Percentiles rank a stretch among this genome's conserved stretches.
Conservation (phyloP, 1,284 basidiomycete species). For the Polyporus tsugae region DNA sequence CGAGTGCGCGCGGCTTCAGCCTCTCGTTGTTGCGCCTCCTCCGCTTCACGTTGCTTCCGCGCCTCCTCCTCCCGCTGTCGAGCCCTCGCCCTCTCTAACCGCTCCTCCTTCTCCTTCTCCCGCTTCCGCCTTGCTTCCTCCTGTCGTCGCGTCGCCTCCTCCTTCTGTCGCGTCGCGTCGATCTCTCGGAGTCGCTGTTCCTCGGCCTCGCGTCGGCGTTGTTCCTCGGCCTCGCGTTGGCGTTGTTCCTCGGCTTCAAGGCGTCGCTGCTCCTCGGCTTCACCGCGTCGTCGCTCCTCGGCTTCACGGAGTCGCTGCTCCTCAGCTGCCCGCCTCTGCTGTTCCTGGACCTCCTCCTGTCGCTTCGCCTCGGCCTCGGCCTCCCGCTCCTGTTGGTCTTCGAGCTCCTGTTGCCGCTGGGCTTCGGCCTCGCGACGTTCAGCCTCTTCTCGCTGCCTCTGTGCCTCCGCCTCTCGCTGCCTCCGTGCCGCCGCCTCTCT, state of each 20-base stretch:
- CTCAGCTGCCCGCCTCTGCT: constrained; percentile 25
- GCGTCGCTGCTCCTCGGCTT: constrained; percentile 21
- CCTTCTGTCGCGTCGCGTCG: constrained; percentile 15
- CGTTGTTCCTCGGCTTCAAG: constrained; percentile 18
- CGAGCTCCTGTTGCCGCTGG: constrained; percentile 12
- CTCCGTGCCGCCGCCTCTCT: constrained; percentile 5
- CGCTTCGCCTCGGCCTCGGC: constrained; percentile 10
- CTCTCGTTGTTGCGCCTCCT: constrained; percentile 33
- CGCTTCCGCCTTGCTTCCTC: constrained; percentile 19
- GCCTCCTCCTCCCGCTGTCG: constrained; percentile 20
- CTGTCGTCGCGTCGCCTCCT: constrained; percentile 20
- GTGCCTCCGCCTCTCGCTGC: constrained; percentile 16
- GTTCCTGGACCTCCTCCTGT: constrained; percentile 23
- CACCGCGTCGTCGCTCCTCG: constrained; percentile 15
- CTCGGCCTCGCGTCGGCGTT: constrained; percentile 10
- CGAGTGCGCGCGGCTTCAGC: constrained; percentile 15
- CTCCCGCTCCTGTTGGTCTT: constrained; percentile 20
- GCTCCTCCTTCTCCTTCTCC: constrained; percentile 22
- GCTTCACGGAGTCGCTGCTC: constrained; percentile 20
- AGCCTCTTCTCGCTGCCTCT: constrained; percentile 19
- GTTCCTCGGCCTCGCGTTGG: constrained; percentile 19
- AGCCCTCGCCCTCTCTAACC: constrained; percentile 15
- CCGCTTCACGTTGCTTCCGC: constrained; percentile 26
- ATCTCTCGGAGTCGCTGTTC: constrained; percentile 15
- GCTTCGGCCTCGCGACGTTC: constrained; percentile 14